Evolutionary conservation across 257 asterid genomes (phyloP).

Genomic region (Ilex asprella): DNA sequence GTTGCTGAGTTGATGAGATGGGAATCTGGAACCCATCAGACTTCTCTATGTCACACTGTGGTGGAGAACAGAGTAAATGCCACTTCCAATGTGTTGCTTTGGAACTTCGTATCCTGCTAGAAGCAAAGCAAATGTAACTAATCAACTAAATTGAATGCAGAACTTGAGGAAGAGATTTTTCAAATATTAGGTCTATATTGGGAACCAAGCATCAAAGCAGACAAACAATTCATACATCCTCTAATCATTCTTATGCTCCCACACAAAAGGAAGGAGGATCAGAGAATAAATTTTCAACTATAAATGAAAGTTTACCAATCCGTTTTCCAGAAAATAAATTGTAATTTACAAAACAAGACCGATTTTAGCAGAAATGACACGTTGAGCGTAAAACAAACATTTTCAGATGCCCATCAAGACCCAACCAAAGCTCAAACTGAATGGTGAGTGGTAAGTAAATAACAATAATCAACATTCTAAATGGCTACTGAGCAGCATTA

Average conservation of each 20-base stretch:
- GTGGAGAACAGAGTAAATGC: constrained; percentile 12
- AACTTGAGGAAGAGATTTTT: constrained; percentile 3
- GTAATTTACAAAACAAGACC: no score
- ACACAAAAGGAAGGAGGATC: background rate
- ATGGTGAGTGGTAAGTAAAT: no score
- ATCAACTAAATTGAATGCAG: constrained; percentile 17
- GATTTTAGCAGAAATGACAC: no score
- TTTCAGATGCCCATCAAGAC: no score
- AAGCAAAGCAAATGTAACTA: constrained; percentile 12
- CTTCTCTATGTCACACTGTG: constrained; percentile 16
- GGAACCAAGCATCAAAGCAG: constrained; percentile 12
- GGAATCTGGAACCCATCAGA: constrained; percentile 87
- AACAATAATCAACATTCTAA: no score
- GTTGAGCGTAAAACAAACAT: no score
- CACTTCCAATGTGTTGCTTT: constrained; percentile 10
- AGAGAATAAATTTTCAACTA: no score
- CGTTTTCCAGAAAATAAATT: no score
- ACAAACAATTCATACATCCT: background rate
- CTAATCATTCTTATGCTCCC: background rate
- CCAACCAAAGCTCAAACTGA: no score
- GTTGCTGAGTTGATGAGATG: constrained; percentile 90
- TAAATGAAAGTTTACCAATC: no score
- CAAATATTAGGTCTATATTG: no score
- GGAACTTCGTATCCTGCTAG: constrained; percentile 21
- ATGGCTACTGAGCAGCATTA: no score